Evolutionary conservation across 2,329 filamentous ascomycete species (phyloP).

Genomic region (Arthroderma uncinatum): DNA sequence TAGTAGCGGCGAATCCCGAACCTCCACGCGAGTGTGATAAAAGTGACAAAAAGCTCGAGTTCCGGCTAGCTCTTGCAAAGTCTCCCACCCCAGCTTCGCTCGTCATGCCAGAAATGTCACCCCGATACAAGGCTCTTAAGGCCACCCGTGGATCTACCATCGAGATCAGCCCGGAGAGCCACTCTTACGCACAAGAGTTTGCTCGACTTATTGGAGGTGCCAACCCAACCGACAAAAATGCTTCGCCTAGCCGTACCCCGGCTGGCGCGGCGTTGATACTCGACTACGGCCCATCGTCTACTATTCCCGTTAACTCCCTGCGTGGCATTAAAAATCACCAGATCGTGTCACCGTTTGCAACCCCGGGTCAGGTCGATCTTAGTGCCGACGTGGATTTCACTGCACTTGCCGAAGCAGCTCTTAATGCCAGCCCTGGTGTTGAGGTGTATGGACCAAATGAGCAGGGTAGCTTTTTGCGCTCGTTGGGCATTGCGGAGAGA

Average conservation of each 20-base stretch:
- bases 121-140: conserved; percentile 67
- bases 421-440: conserved; percentile 62
- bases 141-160: conserved; percentile 58
- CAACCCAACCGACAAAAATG: conserved; percentile 12
- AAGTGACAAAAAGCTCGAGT: conserved; percentile 54
- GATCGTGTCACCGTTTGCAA: conserved; percentile 64
- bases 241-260: conserved; percentile 36
- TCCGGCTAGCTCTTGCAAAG: conserved; percentile 70
- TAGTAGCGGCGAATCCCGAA: conserved; percentile 58
- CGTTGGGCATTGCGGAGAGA: conserved; percentile 73
- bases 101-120: conserved; percentile 71
- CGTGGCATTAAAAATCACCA: conserved; percentile 74
- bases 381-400: conserved; percentile 90
- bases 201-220: conserved; percentile 68
- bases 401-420: conserved; percentile 70
- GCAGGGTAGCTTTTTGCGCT: conserved; percentile 66
- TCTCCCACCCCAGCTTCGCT: conserved; percentile 68
- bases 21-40: conserved; percentile 35
- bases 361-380: conserved; percentile 74
- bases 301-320: conserved; percentile 76
- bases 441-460: conserved; percentile 89
- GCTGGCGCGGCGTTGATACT: conserved; percentile 87
- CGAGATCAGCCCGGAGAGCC: conserved; percentile 81
- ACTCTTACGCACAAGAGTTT: conserved; percentile 69
- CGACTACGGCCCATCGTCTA: conserved; percentile 75